These are phyloP conservation scores for Tolypocladium capitatum DNA, from an alignment of 2,329 filamentous ascomycete genomes.

Conservation along the genomic window DNA sequence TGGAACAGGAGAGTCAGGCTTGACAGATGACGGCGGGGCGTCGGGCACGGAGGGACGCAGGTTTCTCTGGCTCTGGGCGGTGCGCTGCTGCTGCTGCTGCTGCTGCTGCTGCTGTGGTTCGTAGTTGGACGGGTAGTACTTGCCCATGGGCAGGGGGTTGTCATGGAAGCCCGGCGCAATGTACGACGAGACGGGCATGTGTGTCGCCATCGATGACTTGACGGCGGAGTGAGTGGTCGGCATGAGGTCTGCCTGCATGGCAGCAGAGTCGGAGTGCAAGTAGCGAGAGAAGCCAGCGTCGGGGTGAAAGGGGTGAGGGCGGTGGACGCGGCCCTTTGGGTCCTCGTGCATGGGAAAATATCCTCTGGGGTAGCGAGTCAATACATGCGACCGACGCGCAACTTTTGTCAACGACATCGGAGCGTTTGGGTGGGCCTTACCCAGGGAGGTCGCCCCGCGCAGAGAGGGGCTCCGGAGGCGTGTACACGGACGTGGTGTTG, in stretches of 20 bases:
- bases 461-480: conserved; percentile 36
- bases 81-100: conserved; percentile 11
- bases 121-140: conserved; percentile 52
- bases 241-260: conserved; percentile 12
- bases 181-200: conserved; percentile 36
- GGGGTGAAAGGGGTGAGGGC: conserved; percentile 37
- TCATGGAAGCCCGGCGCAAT: conserved; percentile 35
- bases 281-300: conserved; percentile 25
- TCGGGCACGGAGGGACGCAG: conserved; percentile 11
- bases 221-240: conserved; percentile 7
- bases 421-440: conserved; percentile 24
- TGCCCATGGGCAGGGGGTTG: conserved; percentile 39
- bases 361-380: conserved; percentile 25
- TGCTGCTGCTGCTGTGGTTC: conserved; percentile 20
- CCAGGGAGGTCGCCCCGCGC: conserved; percentile 45
- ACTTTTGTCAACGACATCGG: background rate
- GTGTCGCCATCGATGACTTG: conserved; percentile 11
- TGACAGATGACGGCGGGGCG: conserved; percentile 16
- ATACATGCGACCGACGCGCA: background rate
- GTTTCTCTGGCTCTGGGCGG: background rate
- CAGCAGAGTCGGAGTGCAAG: conserved; percentile 17
- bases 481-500: conserved; percentile 26
- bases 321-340: conserved; percentile 29
- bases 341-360: conserved; percentile 51
- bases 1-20: conserved; percentile 22